Conservation (phyloP, 2,329 filamentous ascomycete species). For the Penicillium frequentans region DNA sequence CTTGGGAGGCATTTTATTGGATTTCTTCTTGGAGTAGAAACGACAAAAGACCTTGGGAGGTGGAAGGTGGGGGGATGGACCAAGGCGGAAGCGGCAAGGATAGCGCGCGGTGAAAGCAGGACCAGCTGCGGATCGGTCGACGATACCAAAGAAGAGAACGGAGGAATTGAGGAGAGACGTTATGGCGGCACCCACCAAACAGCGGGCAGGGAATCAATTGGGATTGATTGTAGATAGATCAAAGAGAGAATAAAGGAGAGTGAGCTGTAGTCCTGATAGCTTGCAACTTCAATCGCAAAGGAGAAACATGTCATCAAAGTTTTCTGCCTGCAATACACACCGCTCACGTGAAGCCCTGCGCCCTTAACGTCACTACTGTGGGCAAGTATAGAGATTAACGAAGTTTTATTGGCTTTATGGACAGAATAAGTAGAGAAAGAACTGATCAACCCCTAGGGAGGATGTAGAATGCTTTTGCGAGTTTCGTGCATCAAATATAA, state of each 20-base stretch:
- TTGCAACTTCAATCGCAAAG: background rate
- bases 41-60: constrained; percentile 34
- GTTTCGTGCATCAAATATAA: constrained; percentile 4
- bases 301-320: constrained; percentile 16
- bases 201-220: constrained; percentile 17
- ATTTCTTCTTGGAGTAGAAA: constrained; percentile 60
- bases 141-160: constrained; percentile 52
- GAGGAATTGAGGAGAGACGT: constrained; percentile 30
- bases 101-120: constrained; percentile 52
- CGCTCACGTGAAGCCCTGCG: constrained; percentile 29
- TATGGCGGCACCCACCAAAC: constrained; percentile 28
- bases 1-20: constrained; percentile 89
- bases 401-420: background rate
- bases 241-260: constrained; percentile 9
- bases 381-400: background rate
- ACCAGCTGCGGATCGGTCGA: constrained; percentile 64
- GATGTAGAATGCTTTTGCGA: background rate
- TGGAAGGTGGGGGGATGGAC: constrained; percentile 27
- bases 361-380: constrained; percentile 14
- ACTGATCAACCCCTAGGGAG: background rate
- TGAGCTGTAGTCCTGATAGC: background rate
- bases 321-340: constrained; percentile 25
- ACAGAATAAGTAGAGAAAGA: background rate
- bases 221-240: background rate
- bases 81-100: constrained; percentile 45